Evolutionary conservation across 2,329 filamentous ascomycete genomes (phyloP), one percentile per base, ranked within the genome.

Genomic region (Waltergamsia citrina): DNA sequence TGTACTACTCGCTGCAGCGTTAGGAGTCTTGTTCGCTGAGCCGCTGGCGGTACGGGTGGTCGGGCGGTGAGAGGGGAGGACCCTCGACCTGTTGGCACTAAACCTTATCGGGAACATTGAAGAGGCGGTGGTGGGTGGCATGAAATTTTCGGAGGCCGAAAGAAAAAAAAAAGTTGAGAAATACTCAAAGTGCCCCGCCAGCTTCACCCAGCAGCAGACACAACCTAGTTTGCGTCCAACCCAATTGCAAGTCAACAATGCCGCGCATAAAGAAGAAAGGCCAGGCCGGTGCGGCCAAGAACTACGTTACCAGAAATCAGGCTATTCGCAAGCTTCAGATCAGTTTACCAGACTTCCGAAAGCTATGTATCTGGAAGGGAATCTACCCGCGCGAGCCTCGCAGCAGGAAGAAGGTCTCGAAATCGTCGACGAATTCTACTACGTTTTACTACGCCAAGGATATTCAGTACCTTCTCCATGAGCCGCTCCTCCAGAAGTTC

Each of bases 321-420:
- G 92, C 92, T 29, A 86, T 98, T 50, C 86, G 88, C 61, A 98
- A 96, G 68, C 80, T 98, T 42, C 92, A 98, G 65, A 84, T 98
- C 62, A 94, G 85, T 52, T 77, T 98, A 37, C 87, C 88, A 46
- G 92, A 98, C 65, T 98, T 98, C 66, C 81, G 92, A 64, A 83
- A 94, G 65, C 74, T 98, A 56, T 98, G 92, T 67, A 98, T 98
- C 60, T 98, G 94, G 81, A 96, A 96, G 70, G 92, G 88, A 50
- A 96, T 98, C 59, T 98, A 95, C 63, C 92, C 92, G 45, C 84
- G 92, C 52, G 92, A 98, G 69, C 92, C 92, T 43, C 78, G 92
- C 54, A 94, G 83, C 68, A 90, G 87, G 70, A 95, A 94, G 70
- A 95, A 95, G 74, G 92, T 85, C 27, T 85, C 83, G 54, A 94